Base-by-base conservation (phyloP, 768 basidiomycete genomes). In the Dioszegia hungarica region DNA sequence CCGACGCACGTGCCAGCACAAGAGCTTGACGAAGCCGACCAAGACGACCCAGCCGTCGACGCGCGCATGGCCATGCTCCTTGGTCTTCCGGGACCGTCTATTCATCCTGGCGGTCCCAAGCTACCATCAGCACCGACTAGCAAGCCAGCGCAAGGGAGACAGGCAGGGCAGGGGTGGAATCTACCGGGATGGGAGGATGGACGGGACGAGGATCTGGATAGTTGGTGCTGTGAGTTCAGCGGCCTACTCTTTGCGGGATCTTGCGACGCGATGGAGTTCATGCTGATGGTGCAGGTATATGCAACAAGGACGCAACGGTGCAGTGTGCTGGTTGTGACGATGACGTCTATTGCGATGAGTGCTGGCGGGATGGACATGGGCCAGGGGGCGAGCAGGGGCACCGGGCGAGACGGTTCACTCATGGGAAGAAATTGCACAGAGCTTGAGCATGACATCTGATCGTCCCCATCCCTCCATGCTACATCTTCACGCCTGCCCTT, bases 211-310 rank as follows among this genome's bases (percentile, higher is more conserved):
- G 70, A 68, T 53, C 43, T 62, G 19, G 70, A 72, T 8, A 62
- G 56, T 19, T 72, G 70, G 70, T 72, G 70, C 39, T 72, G 70
- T 72, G 46, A 64, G 70, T 66, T n/a, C 12, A 17, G 10, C 15
- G 31, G 22, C 14, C 31, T 40, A 17, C 15, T 4, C 1, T 48
- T 17, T 14, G 10, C 1, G 12, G 9, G 24, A 19, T 25, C n/a
- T 17, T 33, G 24, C 5, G 43, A n/a, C n/a, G n/a, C n/a, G n/a
- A n/a, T n/a, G n/a, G n/a, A n/a, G n/a, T n/a, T n/a, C n/a, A n/a
- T n/a, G n/a, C 39, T 58, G 39, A 41, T 9, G 15, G 15, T 22
- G 1, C 43, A 71, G 70, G 70, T 50, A 72, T 72, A 27, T 72
- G 70, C 38, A 68, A 66, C 28, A 48, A 60, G 41, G 70, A 72